Percentiles rank a stretch among this genome's conserved stretches.
Conservation (phyloP, 352 stramenopile species). For the Globisporangium okanoganense region DNA sequence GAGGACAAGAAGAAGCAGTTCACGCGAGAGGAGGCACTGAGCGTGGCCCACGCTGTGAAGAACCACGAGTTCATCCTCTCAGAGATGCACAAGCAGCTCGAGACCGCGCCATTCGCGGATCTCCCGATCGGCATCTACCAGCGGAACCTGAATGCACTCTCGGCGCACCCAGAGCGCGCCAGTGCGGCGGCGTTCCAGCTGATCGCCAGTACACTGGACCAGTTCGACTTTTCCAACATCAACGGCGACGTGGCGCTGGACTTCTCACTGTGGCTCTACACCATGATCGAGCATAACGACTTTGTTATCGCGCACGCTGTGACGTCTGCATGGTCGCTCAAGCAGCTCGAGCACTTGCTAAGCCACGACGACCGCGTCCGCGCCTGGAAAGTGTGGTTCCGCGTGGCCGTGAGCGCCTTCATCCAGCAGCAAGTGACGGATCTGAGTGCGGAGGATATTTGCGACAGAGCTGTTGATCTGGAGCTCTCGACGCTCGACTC, state of each 20-base stretch:
- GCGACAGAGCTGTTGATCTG: conserved; percentile 3
- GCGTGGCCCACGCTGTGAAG: conserved; percentile 7
- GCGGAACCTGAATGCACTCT: conserved; percentile 25
- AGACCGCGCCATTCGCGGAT: neutral
- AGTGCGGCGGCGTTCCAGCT: conserved; percentile 14
- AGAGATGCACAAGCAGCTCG: conserved; percentile 8
- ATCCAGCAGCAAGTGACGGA: conserved; percentile 25
- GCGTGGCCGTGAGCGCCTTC: conserved; percentile 25
- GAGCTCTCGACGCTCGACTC: conserved; percentile 23
- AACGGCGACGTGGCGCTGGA: conserved; percentile 25
- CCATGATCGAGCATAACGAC: conserved; percentile 24
- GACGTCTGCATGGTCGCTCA: conserved; percentile 31
- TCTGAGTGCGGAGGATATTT: conserved; percentile 27
- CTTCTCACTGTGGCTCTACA: conserved; percentile 30
- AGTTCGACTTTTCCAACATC: conserved; percentile 21
- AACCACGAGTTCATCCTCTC: conserved; percentile 14
- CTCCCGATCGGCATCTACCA: conserved; percentile 13
- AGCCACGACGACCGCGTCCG: conserved; percentile 14
- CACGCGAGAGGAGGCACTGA: conserved; percentile 15
- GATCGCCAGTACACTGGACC: conserved; percentile 15
- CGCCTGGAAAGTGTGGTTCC: conserved; percentile 33
- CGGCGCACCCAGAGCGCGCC: conserved; percentile 14
- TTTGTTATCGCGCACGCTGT: conserved; percentile 33
- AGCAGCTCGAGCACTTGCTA: conserved; percentile 33
- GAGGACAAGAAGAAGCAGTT: conserved; percentile 11